Base-by-base conservation (phyloP, 768 basidiomycete genomes). In the Naganishia antarctica region DNA sequence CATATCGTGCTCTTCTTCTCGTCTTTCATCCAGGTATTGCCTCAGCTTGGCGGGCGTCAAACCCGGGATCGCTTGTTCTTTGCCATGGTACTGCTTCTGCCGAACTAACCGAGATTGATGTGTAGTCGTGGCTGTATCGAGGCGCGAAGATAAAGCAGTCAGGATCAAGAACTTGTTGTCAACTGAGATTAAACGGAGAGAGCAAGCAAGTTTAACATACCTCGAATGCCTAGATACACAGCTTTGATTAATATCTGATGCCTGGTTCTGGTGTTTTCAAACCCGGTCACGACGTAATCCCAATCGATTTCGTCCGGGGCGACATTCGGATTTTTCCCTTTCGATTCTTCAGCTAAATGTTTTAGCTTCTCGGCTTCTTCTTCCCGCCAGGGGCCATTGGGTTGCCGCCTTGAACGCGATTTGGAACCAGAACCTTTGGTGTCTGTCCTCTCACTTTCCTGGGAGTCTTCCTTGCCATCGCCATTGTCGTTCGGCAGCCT, bases 231-330 rank as follows among this genome's bases (percentile, higher is more conserved):
- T 25, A 71, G 57, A 37, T 71, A 65, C 13, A 71, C 70, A 15
- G 71, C 73, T 48, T 72, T 68, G 49, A 71, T 67, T 50, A 70
- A 47, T 18, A 74, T 68, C 62, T 74, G 73, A 48, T 71, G 70
- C 48, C 69, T 65, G 31, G 57, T 70, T 60, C 73, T 64, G 13
- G 63, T 67, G 16, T 46, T 58, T 12, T 70, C 73, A 41, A 74
- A 72, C 25, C 61, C 43, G n/a, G 67, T 61, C 4, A 57, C 58
- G 3, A 74, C 68, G 58, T 58, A 67, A 7, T 63, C 60, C 73
- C 73, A 74, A 57, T 74, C 68, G 4, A 69, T 64, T 51, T 66
- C 61, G 9, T 34, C 47, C 26, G 63, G 53, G 4, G 18, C 28
- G 3, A 64, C 34, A 26, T 64, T 64, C 8, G 63, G 13, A 46